A percentile compares a stretch with the other conserved stretches of the same genome.
Evolutionary conservation across 2,329 filamentous ascomycete species (phyloP).

Genomic region (Cercospora sp.): DNA sequence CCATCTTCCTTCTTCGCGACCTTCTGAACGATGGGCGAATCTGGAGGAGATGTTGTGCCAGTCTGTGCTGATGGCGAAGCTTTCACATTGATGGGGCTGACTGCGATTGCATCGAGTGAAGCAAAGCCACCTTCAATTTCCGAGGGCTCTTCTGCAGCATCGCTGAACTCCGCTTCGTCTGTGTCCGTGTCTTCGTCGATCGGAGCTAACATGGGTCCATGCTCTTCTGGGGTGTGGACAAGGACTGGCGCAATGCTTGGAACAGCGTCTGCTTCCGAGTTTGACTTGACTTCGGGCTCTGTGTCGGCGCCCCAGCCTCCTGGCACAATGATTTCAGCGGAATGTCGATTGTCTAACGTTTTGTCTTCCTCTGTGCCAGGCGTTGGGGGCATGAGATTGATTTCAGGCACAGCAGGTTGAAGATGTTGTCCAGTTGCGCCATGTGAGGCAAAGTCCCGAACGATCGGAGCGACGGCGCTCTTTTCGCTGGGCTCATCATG

Average conservation of each 20-base stretch:
- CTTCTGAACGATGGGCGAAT: slow-evolving; percentile 32
- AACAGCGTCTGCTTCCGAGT: background rate
- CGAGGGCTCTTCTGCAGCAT: slow-evolving; percentile 72
- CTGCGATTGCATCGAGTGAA: slow-evolving; percentile 71
- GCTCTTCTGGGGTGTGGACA: slow-evolving; percentile 18
- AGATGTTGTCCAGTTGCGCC: slow-evolving; percentile 15
- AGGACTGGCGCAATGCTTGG: slow-evolving; percentile 20
- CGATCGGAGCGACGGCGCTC: slow-evolving; percentile 20
- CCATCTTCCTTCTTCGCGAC: slow-evolving; percentile 16
- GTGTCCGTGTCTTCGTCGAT: slow-evolving; percentile 35
- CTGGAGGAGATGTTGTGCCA: slow-evolving; percentile 25
- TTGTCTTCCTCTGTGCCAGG: slow-evolving; percentile 36
- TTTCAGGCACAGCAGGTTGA: slow-evolving; percentile 32
- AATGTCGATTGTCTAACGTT: slow-evolving; percentile 26
- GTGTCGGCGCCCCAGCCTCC: slow-evolving; percentile 32
- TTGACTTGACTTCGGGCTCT: slow-evolving; percentile 19
- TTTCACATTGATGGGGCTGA: slow-evolving; percentile 52
- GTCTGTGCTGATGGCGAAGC: slow-evolving; percentile 13
- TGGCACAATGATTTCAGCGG: slow-evolving; percentile 32
- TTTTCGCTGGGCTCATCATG: slow-evolving; percentile 11
- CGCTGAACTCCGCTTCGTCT: slow-evolving; percentile 68
- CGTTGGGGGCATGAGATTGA: slow-evolving; percentile 41
- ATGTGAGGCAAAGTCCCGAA: slow-evolving; percentile 30
- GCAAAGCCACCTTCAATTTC: slow-evolving; percentile 68
- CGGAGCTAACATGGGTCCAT: slow-evolving; percentile 21